These are phyloP conservation scores for Ophiobolus disseminans DNA, from an alignment of 2,329 filamentous ascomycete species.

Conservation along the genomic window DNA sequence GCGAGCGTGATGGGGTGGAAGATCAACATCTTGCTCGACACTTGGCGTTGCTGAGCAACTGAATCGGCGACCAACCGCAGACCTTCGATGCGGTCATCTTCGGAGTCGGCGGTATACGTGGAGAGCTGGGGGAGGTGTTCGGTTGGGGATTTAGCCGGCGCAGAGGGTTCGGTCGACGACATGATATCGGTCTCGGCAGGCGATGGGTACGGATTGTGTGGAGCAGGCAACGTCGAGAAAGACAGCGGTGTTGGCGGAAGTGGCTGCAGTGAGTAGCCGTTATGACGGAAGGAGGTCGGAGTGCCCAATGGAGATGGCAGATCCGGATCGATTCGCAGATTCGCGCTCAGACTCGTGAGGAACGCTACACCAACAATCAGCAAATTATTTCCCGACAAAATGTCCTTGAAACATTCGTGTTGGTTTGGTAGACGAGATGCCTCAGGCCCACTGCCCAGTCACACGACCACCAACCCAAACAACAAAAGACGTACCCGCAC, in stretches of 20 bases:
- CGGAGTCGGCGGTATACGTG: slow-evolving; percentile 59
- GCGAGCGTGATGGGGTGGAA: slow-evolving; percentile 48
- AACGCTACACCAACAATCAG: slow-evolving; percentile 65
- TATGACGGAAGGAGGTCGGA: slow-evolving; percentile 63
- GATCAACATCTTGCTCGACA: slow-evolving; percentile 65
- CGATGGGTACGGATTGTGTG: slow-evolving; percentile 42
- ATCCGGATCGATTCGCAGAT: slow-evolving; percentile 70
- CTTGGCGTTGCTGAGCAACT: slow-evolving; percentile 80
- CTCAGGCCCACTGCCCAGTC: slow-evolving; percentile 12
- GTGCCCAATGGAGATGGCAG: slow-evolving; percentile 68
- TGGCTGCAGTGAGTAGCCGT: slow-evolving; percentile 58
- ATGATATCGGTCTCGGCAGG: slow-evolving; percentile 47
- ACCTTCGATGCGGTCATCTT: slow-evolving; percentile 69
- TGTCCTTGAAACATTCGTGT: background rate
- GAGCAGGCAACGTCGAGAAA: slow-evolving; percentile 53
- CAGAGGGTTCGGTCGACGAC: slow-evolving; percentile 42
- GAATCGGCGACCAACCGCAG: slow-evolving; percentile 80
- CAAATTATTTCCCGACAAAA: background rate
- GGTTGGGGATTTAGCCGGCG: slow-evolving; percentile 23
- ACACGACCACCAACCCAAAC: slow-evolving; percentile 27
- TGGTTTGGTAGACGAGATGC: background rate
- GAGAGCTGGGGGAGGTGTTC: slow-evolving; percentile 63
- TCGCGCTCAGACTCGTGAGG: slow-evolving; percentile 81
- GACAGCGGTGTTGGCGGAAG: slow-evolving; percentile 59
- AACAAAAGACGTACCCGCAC: slow-evolving; percentile 44